phyloP scores from a whole-genome alignment of 805 yeast species.

The Ogataea polymorpha region DNA sequence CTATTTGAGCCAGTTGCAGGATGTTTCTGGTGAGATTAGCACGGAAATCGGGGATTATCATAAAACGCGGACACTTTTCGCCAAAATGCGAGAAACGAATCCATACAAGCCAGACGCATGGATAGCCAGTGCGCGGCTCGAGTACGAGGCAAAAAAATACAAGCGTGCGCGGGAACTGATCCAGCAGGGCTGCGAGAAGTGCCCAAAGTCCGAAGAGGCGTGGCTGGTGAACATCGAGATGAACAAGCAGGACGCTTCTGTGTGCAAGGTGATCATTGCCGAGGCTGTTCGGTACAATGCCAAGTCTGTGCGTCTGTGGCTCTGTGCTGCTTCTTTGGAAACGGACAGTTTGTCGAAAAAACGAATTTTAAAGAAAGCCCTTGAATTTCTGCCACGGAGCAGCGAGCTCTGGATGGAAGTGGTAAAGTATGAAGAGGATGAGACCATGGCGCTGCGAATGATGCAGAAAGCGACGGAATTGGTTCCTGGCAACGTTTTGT shows the following conservation, averaged over 20 bases:
- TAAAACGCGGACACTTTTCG: slow-evolving; percentile 56
- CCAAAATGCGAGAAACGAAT: slow-evolving; percentile 67
- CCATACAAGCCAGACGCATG: slow-evolving; percentile 76
- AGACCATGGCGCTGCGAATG: slow-evolving; percentile 48
- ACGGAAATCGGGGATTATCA: slow-evolving; percentile 51
- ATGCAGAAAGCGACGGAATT: slow-evolving; percentile 64
- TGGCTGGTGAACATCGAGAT: slow-evolving; percentile 82
- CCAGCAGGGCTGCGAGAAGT: slow-evolving; percentile 67
- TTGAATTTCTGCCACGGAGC: slow-evolving; percentile 59
- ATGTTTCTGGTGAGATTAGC: slow-evolving; percentile 20
- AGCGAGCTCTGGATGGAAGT: slow-evolving; percentile 67
- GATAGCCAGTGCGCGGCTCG: slow-evolving; percentile 83
- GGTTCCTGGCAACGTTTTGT: slow-evolving; percentile 57
- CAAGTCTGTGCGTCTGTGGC: slow-evolving; percentile 65
- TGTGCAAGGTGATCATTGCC: slow-evolving; percentile 57
- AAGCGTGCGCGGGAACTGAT: slow-evolving; percentile 58
- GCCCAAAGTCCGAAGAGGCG: slow-evolving; percentile 65
- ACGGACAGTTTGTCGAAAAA: slow-evolving; percentile 49
- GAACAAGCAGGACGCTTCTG: slow-evolving; percentile 41
- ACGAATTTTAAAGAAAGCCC: slow-evolving; percentile 64
- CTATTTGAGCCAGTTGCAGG: slow-evolving; percentile 41
- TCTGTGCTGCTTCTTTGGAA: slow-evolving; percentile 66
- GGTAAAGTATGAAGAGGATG: slow-evolving; percentile 55
- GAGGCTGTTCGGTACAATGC: slow-evolving; percentile 61
- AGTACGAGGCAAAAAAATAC: slow-evolving; percentile 57